Evolutionary conservation across 352 stramenopile genomes (phyloP).

Genomic region (Phytophthora megakarya): DNA sequence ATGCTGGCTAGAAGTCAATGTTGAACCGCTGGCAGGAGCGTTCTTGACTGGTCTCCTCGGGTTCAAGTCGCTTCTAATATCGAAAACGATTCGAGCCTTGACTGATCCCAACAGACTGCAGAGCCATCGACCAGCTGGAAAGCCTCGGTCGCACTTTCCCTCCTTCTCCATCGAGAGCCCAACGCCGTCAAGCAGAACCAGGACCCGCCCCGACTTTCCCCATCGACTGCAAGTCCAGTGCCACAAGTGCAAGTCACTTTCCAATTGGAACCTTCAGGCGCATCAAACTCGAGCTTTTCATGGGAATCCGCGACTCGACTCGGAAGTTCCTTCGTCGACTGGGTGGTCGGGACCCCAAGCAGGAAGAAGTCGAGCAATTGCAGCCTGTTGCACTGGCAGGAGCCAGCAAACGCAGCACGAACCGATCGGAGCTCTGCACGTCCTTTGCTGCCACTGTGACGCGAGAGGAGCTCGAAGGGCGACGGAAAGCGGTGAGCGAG

Average conservation of each 20-base stretch:
- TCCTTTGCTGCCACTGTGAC: conserved; percentile 60
- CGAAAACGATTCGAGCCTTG: conserved; percentile 10
- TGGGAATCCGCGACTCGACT: conserved; percentile 54
- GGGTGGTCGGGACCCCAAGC: conserved; percentile 48
- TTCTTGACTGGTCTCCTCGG: not conserved
- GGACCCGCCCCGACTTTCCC: conserved; percentile 19
- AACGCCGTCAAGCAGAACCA: conserved; percentile 9
- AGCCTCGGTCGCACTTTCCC: conserved; percentile 30
- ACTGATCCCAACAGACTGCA: conserved; percentile 26
- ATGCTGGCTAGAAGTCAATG: not conserved
- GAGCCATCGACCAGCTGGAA: conserved; percentile 29
- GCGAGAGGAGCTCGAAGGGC: conserved; percentile 40
- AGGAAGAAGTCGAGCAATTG: conserved; percentile 64
- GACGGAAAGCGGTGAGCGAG: conserved; percentile 64
- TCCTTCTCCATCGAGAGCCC: conserved; percentile 6
- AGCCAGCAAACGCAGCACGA: conserved; percentile 58
- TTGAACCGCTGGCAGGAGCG: not conserved
- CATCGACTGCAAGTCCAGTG: conserved; percentile 19
- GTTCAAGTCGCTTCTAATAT: conserved; percentile 26
- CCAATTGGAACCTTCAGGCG: conserved; percentile 6
- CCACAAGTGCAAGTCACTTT: conserved; percentile 15
- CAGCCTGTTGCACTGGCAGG: conserved; percentile 70
- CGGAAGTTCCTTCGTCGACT: conserved; percentile 57
- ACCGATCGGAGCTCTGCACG: conserved; percentile 62
- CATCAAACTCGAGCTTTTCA: conserved; percentile 20